Conservation (phyloP, 2,329 filamentous ascomycete species). For the Fusarium sterilihyphosum region DNA sequence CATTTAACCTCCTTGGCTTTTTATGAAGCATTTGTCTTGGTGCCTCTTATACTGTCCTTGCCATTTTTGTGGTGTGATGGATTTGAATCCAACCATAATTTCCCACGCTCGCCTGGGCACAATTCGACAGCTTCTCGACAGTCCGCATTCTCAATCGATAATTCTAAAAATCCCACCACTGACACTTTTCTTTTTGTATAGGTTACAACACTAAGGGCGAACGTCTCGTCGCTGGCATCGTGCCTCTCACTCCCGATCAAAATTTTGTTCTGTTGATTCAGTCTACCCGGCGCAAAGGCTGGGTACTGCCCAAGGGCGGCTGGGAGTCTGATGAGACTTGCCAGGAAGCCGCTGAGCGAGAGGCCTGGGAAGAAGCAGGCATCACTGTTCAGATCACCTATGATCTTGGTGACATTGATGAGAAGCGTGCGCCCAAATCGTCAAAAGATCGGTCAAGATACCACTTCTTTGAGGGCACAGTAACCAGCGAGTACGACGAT, state of each 20-base stretch:
- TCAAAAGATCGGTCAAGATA: conserved; percentile 73
- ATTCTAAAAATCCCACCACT: conserved; percentile 18
- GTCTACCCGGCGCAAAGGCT: conserved; percentile 88
- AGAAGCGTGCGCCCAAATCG: conserved; percentile 82
- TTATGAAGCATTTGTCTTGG: neutral
- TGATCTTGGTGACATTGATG: conserved; percentile 86
- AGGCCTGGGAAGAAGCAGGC: conserved; percentile 98
- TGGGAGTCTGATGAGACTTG: conserved; percentile 97
- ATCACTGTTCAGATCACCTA: conserved; percentile 86
- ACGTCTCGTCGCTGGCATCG: conserved; percentile 92
- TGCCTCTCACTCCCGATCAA: conserved; percentile 87
- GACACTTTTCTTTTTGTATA: conserved; percentile 53
- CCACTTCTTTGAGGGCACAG: conserved; percentile 88
- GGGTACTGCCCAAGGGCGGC: conserved; percentile 97
- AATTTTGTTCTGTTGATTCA: conserved; percentile 92
- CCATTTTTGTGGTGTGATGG: conserved; percentile 9
- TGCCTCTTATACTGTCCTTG: neutral
- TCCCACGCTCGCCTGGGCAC: conserved; percentile 1
- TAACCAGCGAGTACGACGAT: conserved; percentile 82
- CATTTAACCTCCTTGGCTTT: neutral
- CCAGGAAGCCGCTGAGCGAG: conserved; percentile 83
- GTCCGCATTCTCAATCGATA: neutral
- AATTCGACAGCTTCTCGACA: neutral
- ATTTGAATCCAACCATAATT: neutral
- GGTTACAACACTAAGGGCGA: conserved; percentile 94